Evolutionary conservation across 345 rosid species (phyloP).

Genomic region (Laguncularia racemosa): DNA sequence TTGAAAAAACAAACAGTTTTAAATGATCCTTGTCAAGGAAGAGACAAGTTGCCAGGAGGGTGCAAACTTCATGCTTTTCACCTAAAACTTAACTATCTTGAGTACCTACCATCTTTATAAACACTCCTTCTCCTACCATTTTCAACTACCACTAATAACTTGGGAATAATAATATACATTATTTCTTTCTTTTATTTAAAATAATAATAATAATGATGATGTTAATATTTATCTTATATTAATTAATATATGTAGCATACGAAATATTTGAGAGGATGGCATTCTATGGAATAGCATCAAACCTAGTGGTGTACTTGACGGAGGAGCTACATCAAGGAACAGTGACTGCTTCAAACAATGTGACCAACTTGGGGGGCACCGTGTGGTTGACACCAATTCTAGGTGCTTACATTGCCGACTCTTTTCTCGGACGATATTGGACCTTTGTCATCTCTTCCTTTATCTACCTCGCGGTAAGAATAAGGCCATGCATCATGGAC

Average conservation of each 20-base stretch:
- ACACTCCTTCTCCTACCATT: too few relatives aligned
- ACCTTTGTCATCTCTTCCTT: constrained; percentile 39
- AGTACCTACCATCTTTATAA: too few relatives aligned
- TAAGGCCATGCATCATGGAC: too few relatives aligned
- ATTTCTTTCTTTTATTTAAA: not conserved
- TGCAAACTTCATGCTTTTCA: too few relatives aligned
- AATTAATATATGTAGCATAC: constrained; percentile 27
- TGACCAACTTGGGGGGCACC: constrained; percentile 58
- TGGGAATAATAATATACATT: too few relatives aligned
- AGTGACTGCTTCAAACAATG: constrained; percentile 49
- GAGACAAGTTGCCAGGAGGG: too few relatives aligned
- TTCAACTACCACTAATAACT: too few relatives aligned
- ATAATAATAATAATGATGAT: not conserved
- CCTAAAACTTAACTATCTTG: too few relatives aligned
- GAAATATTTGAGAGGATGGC: constrained; percentile 74
- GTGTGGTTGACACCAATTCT: constrained; percentile 52
- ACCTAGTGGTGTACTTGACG: constrained; percentile 44
- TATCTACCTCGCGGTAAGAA: constrained; percentile 35
- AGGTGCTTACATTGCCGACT: constrained; percentile 59
- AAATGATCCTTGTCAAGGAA: too few relatives aligned
- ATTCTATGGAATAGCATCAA: constrained; percentile 53
- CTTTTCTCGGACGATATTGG: constrained; percentile 53
- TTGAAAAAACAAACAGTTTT: too few relatives aligned
- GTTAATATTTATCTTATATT: not conserved
- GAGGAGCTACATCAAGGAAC: constrained; percentile 52